Conservation (phyloP, 371 early-diverging fungal genomes). For the Mucor mucedo region DNA sequence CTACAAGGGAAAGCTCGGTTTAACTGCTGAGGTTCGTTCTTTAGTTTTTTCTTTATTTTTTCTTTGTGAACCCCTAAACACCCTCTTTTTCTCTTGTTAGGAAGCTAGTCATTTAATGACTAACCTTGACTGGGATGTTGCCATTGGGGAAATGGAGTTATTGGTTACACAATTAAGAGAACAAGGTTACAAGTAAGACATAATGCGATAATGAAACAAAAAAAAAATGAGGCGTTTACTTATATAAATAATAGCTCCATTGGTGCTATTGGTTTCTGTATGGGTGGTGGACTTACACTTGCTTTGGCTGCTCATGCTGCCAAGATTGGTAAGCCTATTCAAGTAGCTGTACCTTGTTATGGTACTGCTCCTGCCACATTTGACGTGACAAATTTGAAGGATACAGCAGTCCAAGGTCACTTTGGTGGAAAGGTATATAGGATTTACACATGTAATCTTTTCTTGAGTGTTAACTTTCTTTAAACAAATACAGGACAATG, state of each 20-base stretch:
- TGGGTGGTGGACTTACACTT: constrained; percentile 61
- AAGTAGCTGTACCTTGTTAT: constrained; percentile 55
- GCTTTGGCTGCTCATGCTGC: constrained; percentile 49
- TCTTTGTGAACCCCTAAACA: not conserved
- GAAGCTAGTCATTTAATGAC: constrained; percentile 64
- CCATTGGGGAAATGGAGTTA: constrained; percentile 44
- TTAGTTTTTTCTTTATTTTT: too few relatives aligned
- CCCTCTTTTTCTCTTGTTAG: constrained; percentile 12
- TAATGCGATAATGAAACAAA: not conserved
- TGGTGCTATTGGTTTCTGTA: constrained; percentile 58
- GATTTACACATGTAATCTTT: not conserved
- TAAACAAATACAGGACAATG: constrained; percentile 29
- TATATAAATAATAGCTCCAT: constrained; percentile 28
- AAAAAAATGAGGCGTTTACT: too few relatives aligned
- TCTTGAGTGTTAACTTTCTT: not conserved
- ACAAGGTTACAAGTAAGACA: constrained; percentile 33
- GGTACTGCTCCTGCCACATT: constrained; percentile 53
- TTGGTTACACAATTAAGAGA: constrained; percentile 36
- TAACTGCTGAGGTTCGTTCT: constrained; percentile 48
- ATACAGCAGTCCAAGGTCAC: constrained; percentile 59
- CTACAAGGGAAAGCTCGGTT: constrained; percentile 59
- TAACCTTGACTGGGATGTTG: constrained; percentile 53
- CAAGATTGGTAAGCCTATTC: constrained; percentile 35
- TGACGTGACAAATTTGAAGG: constrained; percentile 44
- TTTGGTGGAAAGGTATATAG: constrained; percentile 47